Evolutionary conservation across 1,139 yeast species (phyloP).

Genomic region (Candida sp.): DNA sequence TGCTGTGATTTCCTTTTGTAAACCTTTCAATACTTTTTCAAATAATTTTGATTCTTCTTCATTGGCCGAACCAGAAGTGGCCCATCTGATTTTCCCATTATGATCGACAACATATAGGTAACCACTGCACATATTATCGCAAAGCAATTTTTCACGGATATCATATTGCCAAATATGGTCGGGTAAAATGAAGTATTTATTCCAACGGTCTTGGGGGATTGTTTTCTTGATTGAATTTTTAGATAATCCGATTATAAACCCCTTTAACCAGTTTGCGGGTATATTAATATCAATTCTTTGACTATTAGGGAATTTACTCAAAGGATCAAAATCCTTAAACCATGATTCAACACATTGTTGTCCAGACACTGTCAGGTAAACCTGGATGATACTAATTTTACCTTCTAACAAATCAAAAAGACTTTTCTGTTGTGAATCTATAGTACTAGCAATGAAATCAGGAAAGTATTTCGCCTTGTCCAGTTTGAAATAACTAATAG

Average conservation of each 20-base stretch:
- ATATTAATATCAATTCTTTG: slow-evolving; percentile 76
- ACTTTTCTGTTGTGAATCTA: slow-evolving; percentile 39
- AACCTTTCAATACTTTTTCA: slow-evolving; percentile 64
- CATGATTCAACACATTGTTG: slow-evolving; percentile 64
- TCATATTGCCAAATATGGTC: slow-evolving; percentile 58
- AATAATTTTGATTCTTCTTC: slow-evolving; percentile 59
- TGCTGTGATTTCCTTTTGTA: slow-evolving; percentile 28
- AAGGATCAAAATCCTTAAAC: slow-evolving; percentile 41
- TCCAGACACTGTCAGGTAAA: slow-evolving; percentile 71
- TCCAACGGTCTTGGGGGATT: slow-evolving; percentile 51
- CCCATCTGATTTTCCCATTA: slow-evolving; percentile 82
- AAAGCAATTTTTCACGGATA: slow-evolving; percentile 55
- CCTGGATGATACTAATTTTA: slow-evolving; percentile 60
- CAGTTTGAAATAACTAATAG: slow-evolving; percentile 66
- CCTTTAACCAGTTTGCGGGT: slow-evolving; percentile 70
- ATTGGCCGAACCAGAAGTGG: slow-evolving; percentile 78
- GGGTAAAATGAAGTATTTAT: slow-evolving; percentile 61
- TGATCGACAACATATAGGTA: slow-evolving; percentile 77
- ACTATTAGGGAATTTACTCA: slow-evolving; percentile 42
- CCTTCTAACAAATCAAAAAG: slow-evolving; percentile 38
- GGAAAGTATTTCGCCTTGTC: slow-evolving; percentile 86
- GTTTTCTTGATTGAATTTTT: slow-evolving; percentile 38
- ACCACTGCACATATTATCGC: slow-evolving; percentile 81
- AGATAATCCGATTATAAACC: slow-evolving; percentile 55
- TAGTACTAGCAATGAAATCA: slow-evolving; percentile 63